These are phyloP conservation scores for Trifolium repens DNA, from an alignment of 306 rosid genomes.

Conservation along the genomic window DNA sequence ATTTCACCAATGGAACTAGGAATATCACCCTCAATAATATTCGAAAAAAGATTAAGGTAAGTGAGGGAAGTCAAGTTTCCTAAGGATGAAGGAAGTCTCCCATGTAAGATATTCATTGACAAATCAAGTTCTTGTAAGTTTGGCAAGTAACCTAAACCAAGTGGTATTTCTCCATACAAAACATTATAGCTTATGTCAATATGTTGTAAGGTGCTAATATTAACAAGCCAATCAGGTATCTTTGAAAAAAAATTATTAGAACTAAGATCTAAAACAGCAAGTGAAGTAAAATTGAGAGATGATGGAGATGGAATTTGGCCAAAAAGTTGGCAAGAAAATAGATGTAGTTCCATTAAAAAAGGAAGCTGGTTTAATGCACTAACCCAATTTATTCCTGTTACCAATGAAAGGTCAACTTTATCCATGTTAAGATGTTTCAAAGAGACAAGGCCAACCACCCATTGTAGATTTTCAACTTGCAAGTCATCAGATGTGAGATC, in stretches of 20 bases:
- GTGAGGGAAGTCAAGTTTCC: slow-evolving; percentile 57
- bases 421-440: slow-evolving; percentile 51
- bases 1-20: slow-evolving; percentile 48
- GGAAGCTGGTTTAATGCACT: slow-evolving; percentile 38
- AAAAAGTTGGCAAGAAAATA: not conserved
- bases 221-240: slow-evolving; percentile 54
- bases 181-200: slow-evolving; percentile 15
- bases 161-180: slow-evolving; percentile 58
- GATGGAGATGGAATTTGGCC: slow-evolving; percentile 38
- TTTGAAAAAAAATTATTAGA: slow-evolving; percentile 37
- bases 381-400: slow-evolving; percentile 39
- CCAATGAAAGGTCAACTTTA: slow-evolving; percentile 45
- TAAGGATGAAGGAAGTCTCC: slow-evolving; percentile 47
- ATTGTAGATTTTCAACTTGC: slow-evolving; percentile 34
- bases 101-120: slow-evolving; percentile 34
- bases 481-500: slow-evolving; percentile 19
- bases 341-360: slow-evolving; percentile 47
- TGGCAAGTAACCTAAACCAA: slow-evolving; percentile 44
- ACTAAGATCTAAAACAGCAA: slow-evolving; percentile 43
- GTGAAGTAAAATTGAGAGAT: slow-evolving; percentile 49
- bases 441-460: slow-evolving; percentile 47
- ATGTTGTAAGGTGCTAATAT: slow-evolving; percentile 43
- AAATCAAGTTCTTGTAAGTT: not conserved
- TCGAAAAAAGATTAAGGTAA: not conserved
- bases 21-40: slow-evolving; percentile 47